Percentiles rank a stretch among this genome's conserved stretches.
These are phyloP conservation scores for Parasitella parasitica DNA, from an alignment of 371 early-diverging fungal species.

Conservation along the genomic window DNA sequence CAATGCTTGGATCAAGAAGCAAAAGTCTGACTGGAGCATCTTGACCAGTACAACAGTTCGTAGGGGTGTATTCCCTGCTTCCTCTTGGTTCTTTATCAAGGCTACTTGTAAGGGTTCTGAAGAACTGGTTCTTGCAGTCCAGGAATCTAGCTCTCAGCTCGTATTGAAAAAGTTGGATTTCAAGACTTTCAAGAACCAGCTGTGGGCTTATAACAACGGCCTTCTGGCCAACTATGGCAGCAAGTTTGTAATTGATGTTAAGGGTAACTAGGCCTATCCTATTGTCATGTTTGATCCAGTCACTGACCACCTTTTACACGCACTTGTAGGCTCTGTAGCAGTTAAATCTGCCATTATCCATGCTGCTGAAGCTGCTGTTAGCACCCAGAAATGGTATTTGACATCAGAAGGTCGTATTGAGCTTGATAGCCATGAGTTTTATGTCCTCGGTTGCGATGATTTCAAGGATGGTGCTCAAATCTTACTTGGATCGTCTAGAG, in stretches of 20 bases:
- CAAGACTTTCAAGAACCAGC: conserved; percentile 34
- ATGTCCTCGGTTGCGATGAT: conserved; percentile 23
- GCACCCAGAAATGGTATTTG: conserved; percentile 42
- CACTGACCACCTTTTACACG: background rate
- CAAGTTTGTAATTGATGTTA: conserved; percentile 38
- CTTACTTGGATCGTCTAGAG: conserved; percentile 1
- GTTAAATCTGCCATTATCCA: conserved; percentile 21
- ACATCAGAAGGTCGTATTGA: conserved; percentile 40
- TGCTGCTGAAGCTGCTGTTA: conserved; percentile 20
- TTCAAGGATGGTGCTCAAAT: conserved; percentile 19
- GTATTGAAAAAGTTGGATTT: conserved; percentile 31
- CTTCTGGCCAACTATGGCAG: conserved; percentile 55
- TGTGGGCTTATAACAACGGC: conserved; percentile 57
- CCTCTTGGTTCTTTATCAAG: conserved; percentile 47
- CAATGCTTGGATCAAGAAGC: conserved; percentile 24
- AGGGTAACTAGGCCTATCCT: conserved; percentile 24
- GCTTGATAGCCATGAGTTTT: conserved; percentile 27
- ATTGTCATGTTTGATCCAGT: background rate
- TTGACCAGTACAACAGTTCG: conserved; percentile 21
- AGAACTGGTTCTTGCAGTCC: conserved; percentile 32
- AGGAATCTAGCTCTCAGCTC: conserved; percentile 17
- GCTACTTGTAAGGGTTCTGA: conserved; percentile 15
- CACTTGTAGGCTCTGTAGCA: conserved; percentile 21
- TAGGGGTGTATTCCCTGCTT: conserved; percentile 38
- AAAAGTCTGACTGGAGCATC: conserved; percentile 19